Evolutionary conservation across 2,329 filamentous ascomycete species (phyloP), one percentile per base, ranked within the genome.

Genomic region (Fusarium neocosmosporiellum): DNA sequence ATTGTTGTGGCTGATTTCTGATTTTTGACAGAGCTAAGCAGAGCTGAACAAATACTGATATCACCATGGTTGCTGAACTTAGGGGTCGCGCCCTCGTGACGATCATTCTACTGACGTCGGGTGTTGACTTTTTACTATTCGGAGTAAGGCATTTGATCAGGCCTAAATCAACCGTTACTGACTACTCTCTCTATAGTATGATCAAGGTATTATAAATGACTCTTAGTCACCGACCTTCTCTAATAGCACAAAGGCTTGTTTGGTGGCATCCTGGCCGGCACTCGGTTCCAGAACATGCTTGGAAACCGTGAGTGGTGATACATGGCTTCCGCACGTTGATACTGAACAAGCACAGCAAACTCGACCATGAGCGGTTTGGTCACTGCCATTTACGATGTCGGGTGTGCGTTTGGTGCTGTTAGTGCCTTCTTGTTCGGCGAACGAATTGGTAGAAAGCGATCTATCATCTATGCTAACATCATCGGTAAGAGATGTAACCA

Each of bases 401-500:
- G 64, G 3, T 66, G 64, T 37, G 64, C 64, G 1, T 58, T 66
- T 37, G 64, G 64, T 16, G 64, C 64, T 14, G 36, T 66, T 14
- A 36, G 48, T 27, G 64, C 64, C 10, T 66, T 66, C 5, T 29
- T 66, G 5, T 66, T 63, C 34, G 64, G 64, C 14, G 64, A 66
- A 22, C 20, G 50, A 7, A 54, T 66, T 27, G 64, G 64, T 3
- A 31, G 64, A 37, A 66, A 63, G 39, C 27, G 50, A 27, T 58
- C 48, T 18, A 66, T 66, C 13, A 48, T 66, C 10, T 63, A 63
- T 18, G 64, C 64, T 16, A 66, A 66, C n/a, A 50, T 66, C 10
- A 66, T 66, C 27, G 63, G 57, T 66, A 58, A 20, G 63, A n/a
- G n/a, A n/a, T n/a, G n/a, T n/a, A n/a, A n/a, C n/a, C n/a, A n/a